Conservation (phyloP, 805 yeast genomes). For the Candida pini region DNA sequence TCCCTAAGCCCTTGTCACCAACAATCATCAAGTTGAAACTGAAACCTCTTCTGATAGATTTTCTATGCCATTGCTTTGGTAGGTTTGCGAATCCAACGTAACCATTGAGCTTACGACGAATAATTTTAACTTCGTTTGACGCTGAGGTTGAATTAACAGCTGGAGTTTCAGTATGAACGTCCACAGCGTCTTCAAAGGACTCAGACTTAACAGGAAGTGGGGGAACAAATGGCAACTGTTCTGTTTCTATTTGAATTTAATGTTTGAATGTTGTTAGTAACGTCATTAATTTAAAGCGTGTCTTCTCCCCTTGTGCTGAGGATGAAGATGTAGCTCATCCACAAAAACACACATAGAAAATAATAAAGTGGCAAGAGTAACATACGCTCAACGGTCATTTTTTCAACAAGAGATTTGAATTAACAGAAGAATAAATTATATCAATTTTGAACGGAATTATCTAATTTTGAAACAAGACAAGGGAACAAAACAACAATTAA, state of each 20-base stretch:
- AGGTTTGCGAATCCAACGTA: slow-evolving; percentile 96
- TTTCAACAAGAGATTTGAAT: too few relatives aligned
- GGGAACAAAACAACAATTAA: too few relatives aligned
- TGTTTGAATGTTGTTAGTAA: too few relatives aligned
- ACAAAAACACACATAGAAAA: too few relatives aligned
- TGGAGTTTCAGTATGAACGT: slow-evolving; percentile 1
- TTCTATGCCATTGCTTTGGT: slow-evolving; percentile 98
- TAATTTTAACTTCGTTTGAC: slow-evolving; percentile 56
- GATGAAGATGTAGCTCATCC: too few relatives aligned
- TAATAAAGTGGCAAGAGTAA: neutral
- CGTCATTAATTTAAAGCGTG: too few relatives aligned
- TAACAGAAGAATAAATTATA: neutral
- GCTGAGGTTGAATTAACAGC: slow-evolving; percentile 6
- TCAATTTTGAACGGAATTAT: neutral
- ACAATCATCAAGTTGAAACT: slow-evolving; percentile 83
- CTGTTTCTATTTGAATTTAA: too few relatives aligned
- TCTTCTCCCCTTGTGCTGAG: too few relatives aligned
- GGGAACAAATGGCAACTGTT: neutral
- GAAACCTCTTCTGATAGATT: slow-evolving; percentile 86
- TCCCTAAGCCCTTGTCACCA: slow-evolving; percentile 90
- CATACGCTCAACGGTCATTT: slow-evolving; percentile 22
- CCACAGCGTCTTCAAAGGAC: neutral
- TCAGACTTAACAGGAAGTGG: too few relatives aligned
- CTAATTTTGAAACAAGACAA: too few relatives aligned
- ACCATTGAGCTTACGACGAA: slow-evolving; percentile 80